Conservation (phyloP, 2,329 filamentous ascomycete genomes). For the Monilinia laxa region DNA sequence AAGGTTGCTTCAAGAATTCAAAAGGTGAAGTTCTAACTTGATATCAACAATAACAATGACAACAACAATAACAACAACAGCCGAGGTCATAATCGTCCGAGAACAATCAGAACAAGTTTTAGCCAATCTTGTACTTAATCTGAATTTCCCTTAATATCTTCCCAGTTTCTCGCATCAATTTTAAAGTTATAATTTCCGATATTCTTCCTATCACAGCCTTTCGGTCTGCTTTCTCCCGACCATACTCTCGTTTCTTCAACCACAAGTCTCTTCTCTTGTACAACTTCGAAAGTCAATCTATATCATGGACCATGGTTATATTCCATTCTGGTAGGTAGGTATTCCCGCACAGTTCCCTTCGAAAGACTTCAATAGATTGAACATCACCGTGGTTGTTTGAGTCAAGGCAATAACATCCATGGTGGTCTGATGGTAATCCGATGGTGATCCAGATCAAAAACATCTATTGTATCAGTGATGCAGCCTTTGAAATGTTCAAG, state of each 20-base stretch:
- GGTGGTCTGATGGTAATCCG: no score
- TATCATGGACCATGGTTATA: not conserved
- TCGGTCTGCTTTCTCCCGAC: no score
- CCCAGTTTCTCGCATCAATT: not conserved
- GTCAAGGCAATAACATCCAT: not conserved
- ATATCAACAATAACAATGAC: not conserved
- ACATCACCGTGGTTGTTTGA: no score
- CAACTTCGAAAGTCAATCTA: not conserved
- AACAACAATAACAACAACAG: not conserved
- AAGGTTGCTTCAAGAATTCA: not conserved
- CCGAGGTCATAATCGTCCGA: not conserved
- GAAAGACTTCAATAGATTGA: no score
- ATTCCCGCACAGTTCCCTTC: not conserved
- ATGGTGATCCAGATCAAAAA: not conserved
- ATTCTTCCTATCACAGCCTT: not conserved
- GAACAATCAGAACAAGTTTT: not conserved
- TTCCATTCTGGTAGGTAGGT: not conserved
- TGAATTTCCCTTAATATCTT: not conserved
- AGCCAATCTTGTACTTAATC: not conserved
- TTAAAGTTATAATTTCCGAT: not conserved
- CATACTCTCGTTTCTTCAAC: not conserved
- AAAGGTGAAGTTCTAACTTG: not conserved
- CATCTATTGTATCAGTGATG: not conserved
- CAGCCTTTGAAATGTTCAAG: no score
- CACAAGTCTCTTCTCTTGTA: not conserved